These are phyloP conservation scores for Chaetomium sp. DNA, from an alignment of 2,329 filamentous ascomycete species.

Conservation along the genomic window DNA sequence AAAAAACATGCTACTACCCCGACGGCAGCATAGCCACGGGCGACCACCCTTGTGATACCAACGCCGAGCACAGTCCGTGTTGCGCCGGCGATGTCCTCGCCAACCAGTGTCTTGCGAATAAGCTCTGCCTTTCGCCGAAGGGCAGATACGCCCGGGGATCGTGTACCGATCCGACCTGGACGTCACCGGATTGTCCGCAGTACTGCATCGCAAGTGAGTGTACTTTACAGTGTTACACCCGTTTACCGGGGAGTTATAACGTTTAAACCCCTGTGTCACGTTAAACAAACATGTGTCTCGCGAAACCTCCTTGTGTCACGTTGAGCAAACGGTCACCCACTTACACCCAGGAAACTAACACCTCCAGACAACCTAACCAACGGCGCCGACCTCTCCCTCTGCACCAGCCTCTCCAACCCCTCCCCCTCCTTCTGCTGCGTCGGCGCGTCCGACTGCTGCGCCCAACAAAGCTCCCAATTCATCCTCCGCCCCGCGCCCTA, in stretches of 20 bases:
- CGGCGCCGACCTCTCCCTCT: neutral
- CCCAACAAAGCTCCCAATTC: neutral
- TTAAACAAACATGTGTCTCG: too few relatives aligned
- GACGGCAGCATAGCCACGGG: neutral
- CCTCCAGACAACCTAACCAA: neutral
- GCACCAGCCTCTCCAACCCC: neutral
- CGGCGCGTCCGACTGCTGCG: neutral
- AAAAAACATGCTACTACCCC: conserved; percentile 8
- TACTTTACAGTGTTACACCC: neutral
- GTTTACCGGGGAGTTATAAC: too few relatives aligned
- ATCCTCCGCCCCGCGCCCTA: neutral
- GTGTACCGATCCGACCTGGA: conserved; percentile 7
- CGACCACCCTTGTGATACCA: conserved; percentile 8
- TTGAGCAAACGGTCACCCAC: too few relatives aligned
- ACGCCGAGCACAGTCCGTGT: conserved; percentile 10
- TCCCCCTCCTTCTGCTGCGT: neutral
- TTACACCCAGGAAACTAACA: neutral
- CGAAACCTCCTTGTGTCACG: too few relatives aligned
- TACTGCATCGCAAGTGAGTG: neutral
- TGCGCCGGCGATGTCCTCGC: neutral
- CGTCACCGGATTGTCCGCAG: conserved; percentile 4
- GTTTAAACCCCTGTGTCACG: too few relatives aligned
- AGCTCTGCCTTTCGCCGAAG: neutral
- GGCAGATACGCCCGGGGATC: conserved; percentile 1
- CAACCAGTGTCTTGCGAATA: conserved; percentile 6